A percentile compares a stretch with the other conserved stretches of the same genome.
These are phyloP conservation scores for Rhizopus stolonifer DNA, from an alignment of 371 early-diverging fungal genomes.

Conservation along the genomic window DNA sequence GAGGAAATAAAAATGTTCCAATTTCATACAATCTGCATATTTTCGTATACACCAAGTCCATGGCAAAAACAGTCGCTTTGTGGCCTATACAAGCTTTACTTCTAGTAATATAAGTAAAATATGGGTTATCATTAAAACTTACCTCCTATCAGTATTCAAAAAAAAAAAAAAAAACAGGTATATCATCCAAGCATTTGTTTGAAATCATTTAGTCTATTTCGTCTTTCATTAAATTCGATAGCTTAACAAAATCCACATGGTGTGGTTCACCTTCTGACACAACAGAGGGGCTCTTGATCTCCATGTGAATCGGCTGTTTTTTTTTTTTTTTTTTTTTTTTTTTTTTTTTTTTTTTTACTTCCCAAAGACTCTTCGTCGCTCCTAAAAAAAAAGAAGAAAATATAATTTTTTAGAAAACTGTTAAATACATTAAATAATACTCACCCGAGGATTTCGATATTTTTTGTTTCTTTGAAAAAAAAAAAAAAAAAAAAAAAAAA, in stretches of 20 bases:
- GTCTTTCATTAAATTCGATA: conserved; percentile 1
- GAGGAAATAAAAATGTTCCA: not conserved
- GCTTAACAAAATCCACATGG: conserved; percentile 1
- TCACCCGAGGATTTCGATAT: not conserved
- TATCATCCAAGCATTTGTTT: not conserved
- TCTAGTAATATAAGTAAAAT: too few species aligned
- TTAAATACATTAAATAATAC: too few species aligned
- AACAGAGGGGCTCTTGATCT: conserved; percentile 3
- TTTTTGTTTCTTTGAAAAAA: conserved; percentile 1
- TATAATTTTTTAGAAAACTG: not conserved
- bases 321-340: not conserved
- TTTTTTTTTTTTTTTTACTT: conserved; percentile 2
- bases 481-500: too few species aligned
- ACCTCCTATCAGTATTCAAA: conserved; percentile 9
- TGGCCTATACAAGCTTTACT: not conserved
- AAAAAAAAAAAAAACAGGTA: conserved; percentile 7
- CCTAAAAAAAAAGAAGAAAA: not conserved
- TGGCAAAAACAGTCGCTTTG: not conserved
- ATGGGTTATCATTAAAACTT: too few species aligned
- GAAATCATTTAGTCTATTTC: not conserved
- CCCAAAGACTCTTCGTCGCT: not conserved
- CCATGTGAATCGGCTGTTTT: conserved; percentile 1
- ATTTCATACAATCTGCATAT: conserved; percentile 1
- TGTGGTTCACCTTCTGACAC: not conserved
- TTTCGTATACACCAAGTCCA: conserved; percentile 1